These are phyloP conservation scores for Garcileccinum viscosum DNA, from an alignment of 1,284 basidiomycete species.

Conservation along the genomic window DNA sequence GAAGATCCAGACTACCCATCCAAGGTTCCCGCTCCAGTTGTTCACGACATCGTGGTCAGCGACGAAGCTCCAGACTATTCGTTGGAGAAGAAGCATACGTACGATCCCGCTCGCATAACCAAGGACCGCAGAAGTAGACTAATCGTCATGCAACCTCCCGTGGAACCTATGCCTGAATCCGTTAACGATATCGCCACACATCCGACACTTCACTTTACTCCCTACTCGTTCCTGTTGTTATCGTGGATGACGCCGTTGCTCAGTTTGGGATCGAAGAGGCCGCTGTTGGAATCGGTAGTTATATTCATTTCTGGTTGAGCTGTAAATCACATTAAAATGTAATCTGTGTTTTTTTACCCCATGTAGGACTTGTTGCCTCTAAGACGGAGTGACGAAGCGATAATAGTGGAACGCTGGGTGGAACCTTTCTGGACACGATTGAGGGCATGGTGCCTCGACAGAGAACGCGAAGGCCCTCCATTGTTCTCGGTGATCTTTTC, in stretches of 20 bases:
- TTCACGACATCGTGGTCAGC: conserved; percentile 2
- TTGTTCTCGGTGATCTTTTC: conserved; percentile 28
- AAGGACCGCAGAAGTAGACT: conserved; percentile 23
- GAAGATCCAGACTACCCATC: conserved; percentile 7
- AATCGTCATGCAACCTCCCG: conserved; percentile 33
- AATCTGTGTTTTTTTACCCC: conserved; percentile 12
- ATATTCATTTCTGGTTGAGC: conserved; percentile 31
- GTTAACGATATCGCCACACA: conserved; percentile 28
- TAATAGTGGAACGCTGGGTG: conserved; percentile 33
- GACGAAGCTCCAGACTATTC: conserved; percentile 7
- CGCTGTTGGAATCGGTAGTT: conserved; percentile 41
- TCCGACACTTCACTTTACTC: conserved; percentile 22
- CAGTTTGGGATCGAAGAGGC: conserved; percentile 32
- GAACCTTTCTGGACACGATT: conserved; percentile 34
- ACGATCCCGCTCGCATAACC: not conserved
- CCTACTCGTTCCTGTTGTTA: conserved; percentile 27
- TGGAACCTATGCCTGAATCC: conserved; percentile 20
- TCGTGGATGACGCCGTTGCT: conserved; percentile 37
- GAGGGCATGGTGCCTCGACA: conserved; percentile 26
- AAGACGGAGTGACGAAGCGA: conserved; percentile 34
- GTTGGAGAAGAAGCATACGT: conserved; percentile 7
- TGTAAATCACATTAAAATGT: conserved; percentile 29
- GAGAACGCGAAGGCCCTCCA: conserved; percentile 15
- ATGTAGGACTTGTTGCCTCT: conserved; percentile 34
- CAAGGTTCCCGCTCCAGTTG: conserved; percentile 5